Conservation (phyloP, 2,329 filamentous ascomycete species). For the Paraphaeosphaeria sporulosa region DNA sequence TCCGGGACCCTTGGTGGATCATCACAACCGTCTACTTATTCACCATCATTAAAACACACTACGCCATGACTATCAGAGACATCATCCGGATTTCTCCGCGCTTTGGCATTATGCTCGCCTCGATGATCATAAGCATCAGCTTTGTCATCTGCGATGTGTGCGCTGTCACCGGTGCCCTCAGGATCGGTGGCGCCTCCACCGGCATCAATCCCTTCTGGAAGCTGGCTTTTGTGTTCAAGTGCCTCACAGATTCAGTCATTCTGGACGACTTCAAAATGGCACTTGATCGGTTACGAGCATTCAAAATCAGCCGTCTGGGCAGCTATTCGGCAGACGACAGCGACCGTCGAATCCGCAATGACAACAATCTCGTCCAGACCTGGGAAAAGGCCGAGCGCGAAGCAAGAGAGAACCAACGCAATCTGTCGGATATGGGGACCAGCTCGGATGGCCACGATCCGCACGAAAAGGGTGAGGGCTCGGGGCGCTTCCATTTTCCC, state of each 20-base stretch:
- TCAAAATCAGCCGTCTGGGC: constrained; percentile 52
- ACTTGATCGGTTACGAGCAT: constrained; percentile 55
- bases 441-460: constrained; percentile 5
- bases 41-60: constrained; percentile 69
- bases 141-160: constrained; percentile 70
- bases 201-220: constrained; percentile 74
- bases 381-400: constrained; percentile 47
- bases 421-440: neutral
- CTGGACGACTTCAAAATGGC: constrained; percentile 74
- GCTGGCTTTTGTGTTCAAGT: constrained; percentile 71
- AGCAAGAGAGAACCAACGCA: constrained; percentile 20
- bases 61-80: constrained; percentile 65
- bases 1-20: constrained; percentile 74
- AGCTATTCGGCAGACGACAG: constrained; percentile 47
- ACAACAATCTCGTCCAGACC: constrained; percentile 38
- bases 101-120: constrained; percentile 67
- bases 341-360: constrained; percentile 42
- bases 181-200: constrained; percentile 53
- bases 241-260: constrained; percentile 70
- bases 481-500: constrained; percentile 1
- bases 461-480: neutral
- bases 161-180: constrained; percentile 62
- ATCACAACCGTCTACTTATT: constrained; percentile 67
- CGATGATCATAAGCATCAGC: constrained; percentile 67
- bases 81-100: constrained; percentile 68